phyloP scores from a whole-genome alignment of 2,329 filamentous ascomycete genomes.

The Paecilomyces variotii region DNA sequence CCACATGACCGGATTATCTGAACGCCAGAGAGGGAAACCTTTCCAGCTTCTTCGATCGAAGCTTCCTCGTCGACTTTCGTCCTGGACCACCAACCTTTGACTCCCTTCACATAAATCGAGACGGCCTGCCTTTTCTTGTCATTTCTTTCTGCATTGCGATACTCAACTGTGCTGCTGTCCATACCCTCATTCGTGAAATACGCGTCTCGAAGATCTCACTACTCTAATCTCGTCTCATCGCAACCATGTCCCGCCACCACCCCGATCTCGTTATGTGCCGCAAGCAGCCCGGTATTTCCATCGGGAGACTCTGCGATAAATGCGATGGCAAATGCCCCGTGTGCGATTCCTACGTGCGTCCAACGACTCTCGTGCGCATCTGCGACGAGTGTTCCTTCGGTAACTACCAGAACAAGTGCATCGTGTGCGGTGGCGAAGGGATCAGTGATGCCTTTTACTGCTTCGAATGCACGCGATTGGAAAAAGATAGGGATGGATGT shows the following conservation, averaged over 20 bases:
- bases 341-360: constrained; percentile 97
- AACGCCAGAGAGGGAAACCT: not conserved
- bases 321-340: constrained; percentile 99
- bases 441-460: constrained; percentile 99
- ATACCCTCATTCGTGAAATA: not conserved
- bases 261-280: constrained; percentile 99
- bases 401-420: constrained; percentile 99
- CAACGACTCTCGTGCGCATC: constrained; percentile 93
- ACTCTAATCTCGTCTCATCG: not conserved
- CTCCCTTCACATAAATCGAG: not conserved
- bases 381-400: constrained; percentile 99
- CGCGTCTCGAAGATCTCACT: not conserved
- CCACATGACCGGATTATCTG: constrained; percentile 1
- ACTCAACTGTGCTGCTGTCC: not conserved
- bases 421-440: constrained; percentile 95
- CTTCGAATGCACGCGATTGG: constrained; percentile 93
- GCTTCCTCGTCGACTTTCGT: not conserved
- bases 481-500: constrained; percentile 95
- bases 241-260: constrained; percentile 82
- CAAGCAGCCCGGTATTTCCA: constrained; percentile 94
- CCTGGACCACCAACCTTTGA: not conserved
- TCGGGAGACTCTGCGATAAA: constrained; percentile 98
- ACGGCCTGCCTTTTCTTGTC: not conserved
- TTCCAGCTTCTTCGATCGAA: constrained; percentile 1
- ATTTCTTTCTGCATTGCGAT: not conserved